phyloP scores from a whole-genome alignment of 768 basidiomycete species.

The Suillus lakei region DNA sequence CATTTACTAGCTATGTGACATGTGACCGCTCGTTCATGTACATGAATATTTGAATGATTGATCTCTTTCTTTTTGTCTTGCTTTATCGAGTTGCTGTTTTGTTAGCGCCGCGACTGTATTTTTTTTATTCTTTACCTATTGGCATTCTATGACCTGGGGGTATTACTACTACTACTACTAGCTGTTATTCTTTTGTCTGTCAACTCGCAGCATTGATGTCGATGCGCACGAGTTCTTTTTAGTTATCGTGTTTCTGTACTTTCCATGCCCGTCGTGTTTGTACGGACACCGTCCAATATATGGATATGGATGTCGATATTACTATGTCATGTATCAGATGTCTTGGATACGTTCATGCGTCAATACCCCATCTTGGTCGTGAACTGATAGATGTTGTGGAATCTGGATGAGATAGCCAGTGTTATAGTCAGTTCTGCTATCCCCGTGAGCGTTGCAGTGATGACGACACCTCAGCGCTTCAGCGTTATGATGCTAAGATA shows the following conservation, averaged over 20 bases:
- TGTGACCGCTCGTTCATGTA: slow-evolving; percentile 2
- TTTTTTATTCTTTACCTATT: slow-evolving; percentile 8
- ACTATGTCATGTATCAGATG: too few species aligned
- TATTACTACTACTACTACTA: background rate
- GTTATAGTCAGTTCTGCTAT: too few species aligned
- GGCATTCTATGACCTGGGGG: background rate
- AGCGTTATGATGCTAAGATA: too few species aligned
- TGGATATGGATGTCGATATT: too few species aligned
- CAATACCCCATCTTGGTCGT: too few species aligned
- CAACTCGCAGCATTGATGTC: background rate
- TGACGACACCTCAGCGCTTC: too few species aligned
- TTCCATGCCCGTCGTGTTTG: too few species aligned
- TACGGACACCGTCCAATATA: background rate
- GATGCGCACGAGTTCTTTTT: background rate
- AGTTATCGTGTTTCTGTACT: background rate
- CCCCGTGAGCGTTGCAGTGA: too few species aligned
- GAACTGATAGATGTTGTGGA: too few species aligned
- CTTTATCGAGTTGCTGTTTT: slow-evolving; percentile 12
- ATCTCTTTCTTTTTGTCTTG: slow-evolving; percentile 24
- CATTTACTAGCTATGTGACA: background rate
- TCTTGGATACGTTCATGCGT: too few species aligned
- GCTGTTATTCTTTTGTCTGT: background rate
- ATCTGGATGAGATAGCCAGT: too few species aligned
- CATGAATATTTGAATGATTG: too few species aligned
- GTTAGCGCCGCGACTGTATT: background rate